Conservation (phyloP, 2,329 filamentous ascomycete species). For the Coleophoma crateriformis region DNA sequence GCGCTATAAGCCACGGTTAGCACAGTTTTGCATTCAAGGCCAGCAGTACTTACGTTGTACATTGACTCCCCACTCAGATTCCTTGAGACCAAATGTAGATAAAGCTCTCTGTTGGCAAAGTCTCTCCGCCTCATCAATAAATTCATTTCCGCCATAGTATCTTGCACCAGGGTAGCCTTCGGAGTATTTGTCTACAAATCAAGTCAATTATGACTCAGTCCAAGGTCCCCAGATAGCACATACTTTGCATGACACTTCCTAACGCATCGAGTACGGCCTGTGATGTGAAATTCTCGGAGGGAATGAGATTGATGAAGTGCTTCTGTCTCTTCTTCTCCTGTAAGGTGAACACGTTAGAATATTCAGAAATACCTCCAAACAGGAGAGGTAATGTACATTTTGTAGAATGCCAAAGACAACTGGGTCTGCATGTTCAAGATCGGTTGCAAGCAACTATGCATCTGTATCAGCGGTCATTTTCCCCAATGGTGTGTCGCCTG, state of each 20-base stretch:
- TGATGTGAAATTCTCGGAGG: slow-evolving; percentile 93
- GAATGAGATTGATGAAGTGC: slow-evolving; percentile 96
- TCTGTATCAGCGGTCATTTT: slow-evolving; percentile 6
- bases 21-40: not conserved
- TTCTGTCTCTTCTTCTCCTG: slow-evolving; percentile 95
- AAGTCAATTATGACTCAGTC: slow-evolving; percentile 31
- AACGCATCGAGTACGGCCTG: slow-evolving; percentile 88
- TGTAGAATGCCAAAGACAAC: slow-evolving; percentile 84
- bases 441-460: slow-evolving; percentile 67
- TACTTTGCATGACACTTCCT: slow-evolving; percentile 93
- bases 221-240: slow-evolving; percentile 24
- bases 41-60: slow-evolving; percentile 63
- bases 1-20: slow-evolving; percentile 18
- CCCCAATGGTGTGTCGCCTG: slow-evolving; percentile 2
- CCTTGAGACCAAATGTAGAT: slow-evolving; percentile 76
- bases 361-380: slow-evolving; percentile 3
- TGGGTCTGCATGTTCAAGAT: slow-evolving; percentile 81
- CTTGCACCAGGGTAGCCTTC: slow-evolving; percentile 95
- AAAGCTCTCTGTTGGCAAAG: slow-evolving; percentile 88
- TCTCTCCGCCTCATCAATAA: slow-evolving; percentile 85
- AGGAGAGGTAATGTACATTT: slow-evolving; percentile 51
- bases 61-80: slow-evolving; percentile 93
- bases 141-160: slow-evolving; percentile 96
- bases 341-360: slow-evolving; percentile 35
- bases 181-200: slow-evolving; percentile 79